phyloP scores from a whole-genome alignment of 2,329 filamentous ascomycete species.

The Bretziella fagacearum region DNA sequence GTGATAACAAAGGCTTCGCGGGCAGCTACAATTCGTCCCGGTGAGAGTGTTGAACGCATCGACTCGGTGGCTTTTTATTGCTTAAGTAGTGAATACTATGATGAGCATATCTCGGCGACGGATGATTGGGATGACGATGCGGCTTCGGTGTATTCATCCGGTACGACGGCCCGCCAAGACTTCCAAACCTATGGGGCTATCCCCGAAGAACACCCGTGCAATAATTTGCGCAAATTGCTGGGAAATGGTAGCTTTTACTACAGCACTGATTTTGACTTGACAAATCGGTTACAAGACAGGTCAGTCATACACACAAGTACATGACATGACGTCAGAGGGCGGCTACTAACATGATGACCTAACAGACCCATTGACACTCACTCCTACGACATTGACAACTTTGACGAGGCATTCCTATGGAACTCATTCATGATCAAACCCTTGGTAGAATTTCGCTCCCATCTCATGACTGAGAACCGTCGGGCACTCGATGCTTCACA shows the following conservation, averaged over 20 bases:
- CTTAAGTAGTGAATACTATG: constrained; percentile 71
- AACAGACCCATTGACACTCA: constrained; percentile 53
- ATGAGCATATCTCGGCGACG: constrained; percentile 45
- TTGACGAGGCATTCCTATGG: constrained; percentile 89
- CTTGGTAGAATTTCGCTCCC: constrained; percentile 72
- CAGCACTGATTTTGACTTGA: constrained; percentile 94
- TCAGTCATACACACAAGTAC: constrained; percentile 23
- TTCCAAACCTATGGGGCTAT: constrained; percentile 23
- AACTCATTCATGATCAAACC: constrained; percentile 98
- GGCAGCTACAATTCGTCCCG: constrained; percentile 67
- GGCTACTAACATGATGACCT: constrained; percentile 7
- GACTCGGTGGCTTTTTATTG: constrained; percentile 83
- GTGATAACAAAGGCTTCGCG: constrained; percentile 66
- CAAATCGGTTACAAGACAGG: constrained; percentile 81
- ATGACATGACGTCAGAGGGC: constrained; percentile 16
- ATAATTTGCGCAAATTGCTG: constrained; percentile 78
- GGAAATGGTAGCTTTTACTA: constrained; percentile 95
- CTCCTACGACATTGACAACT: constrained; percentile 77
- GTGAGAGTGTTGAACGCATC: constrained; percentile 80
- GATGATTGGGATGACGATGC: constrained; percentile 37
- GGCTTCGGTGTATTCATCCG: constrained; percentile 30
- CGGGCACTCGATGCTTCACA: constrained; percentile 68
- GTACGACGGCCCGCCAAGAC: constrained; percentile 19
- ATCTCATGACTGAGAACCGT: constrained; percentile 58
- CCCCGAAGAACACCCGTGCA: constrained; percentile 68